These are phyloP conservation scores for Magnaporthiopsis incrustans DNA, from an alignment of 2,329 filamentous ascomycete genomes.

Conservation along the genomic window DNA sequence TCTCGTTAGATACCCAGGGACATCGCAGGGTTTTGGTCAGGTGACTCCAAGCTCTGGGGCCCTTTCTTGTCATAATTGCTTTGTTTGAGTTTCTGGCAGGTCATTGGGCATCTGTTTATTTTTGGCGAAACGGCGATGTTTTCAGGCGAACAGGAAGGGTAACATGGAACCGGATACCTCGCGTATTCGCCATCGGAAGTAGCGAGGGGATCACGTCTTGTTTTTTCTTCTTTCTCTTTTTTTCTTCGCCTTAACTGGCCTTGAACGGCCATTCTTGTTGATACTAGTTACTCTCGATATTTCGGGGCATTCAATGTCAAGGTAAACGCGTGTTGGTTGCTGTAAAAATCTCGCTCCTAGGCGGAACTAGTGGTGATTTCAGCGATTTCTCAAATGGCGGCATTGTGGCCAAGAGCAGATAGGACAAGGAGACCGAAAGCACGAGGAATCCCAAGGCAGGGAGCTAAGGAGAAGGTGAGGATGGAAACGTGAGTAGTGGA, in stretches of 20 bases:
- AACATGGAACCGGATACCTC: slow-evolving; percentile 1
- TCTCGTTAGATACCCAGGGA: slow-evolving; percentile 18
- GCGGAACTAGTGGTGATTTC: not conserved
- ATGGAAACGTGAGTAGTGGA: no score
- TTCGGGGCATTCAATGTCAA: not conserved
- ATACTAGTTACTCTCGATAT: slow-evolving; percentile 7
- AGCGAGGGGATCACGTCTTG: not conserved
- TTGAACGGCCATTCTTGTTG: slow-evolving; percentile 1
- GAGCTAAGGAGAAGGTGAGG: no score
- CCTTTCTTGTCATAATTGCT: slow-evolving; percentile 9
- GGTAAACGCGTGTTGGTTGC: not conserved
- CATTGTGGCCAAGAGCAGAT: not conserved
- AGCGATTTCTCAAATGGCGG: not conserved
- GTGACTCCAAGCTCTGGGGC: slow-evolving; percentile 7
- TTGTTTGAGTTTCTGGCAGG: slow-evolving; percentile 6
- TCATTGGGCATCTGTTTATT: not conserved
- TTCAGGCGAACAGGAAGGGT: not conserved
- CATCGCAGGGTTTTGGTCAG: slow-evolving; percentile 4
- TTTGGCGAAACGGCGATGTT: slow-evolving; percentile 4
- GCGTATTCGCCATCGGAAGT: not conserved
- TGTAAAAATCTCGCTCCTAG: not conserved
- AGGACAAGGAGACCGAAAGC: no score
- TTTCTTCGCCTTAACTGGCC: not conserved
- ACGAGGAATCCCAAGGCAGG: no score
- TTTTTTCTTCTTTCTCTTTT: not conserved